These are phyloP conservation scores for Colletotrichum cuscutae DNA, from an alignment of 2,329 filamentous ascomycete species.

Conservation along the genomic window DNA sequence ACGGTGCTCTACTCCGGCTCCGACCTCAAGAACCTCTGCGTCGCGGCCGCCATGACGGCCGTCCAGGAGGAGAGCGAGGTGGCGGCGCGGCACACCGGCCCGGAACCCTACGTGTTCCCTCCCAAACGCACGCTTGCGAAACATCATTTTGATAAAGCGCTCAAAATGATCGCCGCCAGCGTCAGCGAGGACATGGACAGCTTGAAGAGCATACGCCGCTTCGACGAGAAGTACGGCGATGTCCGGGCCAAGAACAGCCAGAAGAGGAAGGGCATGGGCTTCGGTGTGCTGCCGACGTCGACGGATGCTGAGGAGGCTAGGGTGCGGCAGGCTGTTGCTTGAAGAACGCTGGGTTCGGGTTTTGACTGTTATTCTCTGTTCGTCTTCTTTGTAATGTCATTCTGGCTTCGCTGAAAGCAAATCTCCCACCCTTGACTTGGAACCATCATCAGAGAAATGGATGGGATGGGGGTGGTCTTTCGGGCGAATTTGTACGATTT, in stretches of 20 bases:
- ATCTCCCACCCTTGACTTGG: not conserved
- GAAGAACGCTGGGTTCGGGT: not conserved
- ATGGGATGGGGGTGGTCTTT: too few relatives aligned
- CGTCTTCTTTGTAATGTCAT: not conserved
- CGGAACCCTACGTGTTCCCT: slow-evolving; percentile 68
- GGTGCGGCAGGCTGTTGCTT: slow-evolving; percentile 46
- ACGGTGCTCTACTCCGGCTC: slow-evolving; percentile 85
- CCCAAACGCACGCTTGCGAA: slow-evolving; percentile 72
- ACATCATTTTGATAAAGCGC: slow-evolving; percentile 84
- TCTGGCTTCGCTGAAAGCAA: not conserved
- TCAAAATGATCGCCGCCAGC: slow-evolving; percentile 90
- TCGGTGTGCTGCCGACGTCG: slow-evolving; percentile 57
- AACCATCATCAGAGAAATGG: too few relatives aligned
- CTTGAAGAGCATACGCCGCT: slow-evolving; percentile 87
- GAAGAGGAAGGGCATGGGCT: slow-evolving; percentile 66
- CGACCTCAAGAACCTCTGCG: slow-evolving; percentile 84
- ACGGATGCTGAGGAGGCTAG: slow-evolving; percentile 56
- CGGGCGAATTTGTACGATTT: not conserved
- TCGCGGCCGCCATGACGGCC: slow-evolving; percentile 81
- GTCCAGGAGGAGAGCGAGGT: slow-evolving; percentile 76
- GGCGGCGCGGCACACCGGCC: slow-evolving; percentile 49
- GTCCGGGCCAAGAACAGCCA: slow-evolving; percentile 64
- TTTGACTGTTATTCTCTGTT: not conserved
- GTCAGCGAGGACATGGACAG: slow-evolving; percentile 94
- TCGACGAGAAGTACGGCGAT: slow-evolving; percentile 95